phyloP scores from a whole-genome alignment of 2,329 filamentous ascomycete genomes.

The Tetracladium maxilliforme region DNA sequence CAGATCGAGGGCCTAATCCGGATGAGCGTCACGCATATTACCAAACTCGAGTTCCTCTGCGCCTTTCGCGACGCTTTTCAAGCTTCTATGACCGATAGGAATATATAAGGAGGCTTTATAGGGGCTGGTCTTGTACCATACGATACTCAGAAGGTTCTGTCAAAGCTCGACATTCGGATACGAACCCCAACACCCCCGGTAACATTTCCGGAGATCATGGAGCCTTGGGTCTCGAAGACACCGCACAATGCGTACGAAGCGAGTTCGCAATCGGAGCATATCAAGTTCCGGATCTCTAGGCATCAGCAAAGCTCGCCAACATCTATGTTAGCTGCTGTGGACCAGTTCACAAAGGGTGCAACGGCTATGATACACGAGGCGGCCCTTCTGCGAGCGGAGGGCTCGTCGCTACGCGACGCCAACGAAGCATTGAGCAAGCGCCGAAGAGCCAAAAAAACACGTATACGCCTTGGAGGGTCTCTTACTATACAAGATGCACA shows the following conservation, averaged over 20 bases:
- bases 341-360: slow-evolving; percentile 5
- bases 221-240: slow-evolving; percentile 7
- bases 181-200: slow-evolving; percentile 7
- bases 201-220: slow-evolving; percentile 2
- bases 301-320: slow-evolving; percentile 3
- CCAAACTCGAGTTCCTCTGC: slow-evolving; percentile 12
- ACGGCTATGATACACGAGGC: slow-evolving; percentile 4
- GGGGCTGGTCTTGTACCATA: no score
- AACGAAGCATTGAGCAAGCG: slow-evolving; percentile 7
- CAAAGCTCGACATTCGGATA: slow-evolving; percentile 2
- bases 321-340: no score
- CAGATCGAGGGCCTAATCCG: slow-evolving; percentile 14
- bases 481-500: slow-evolving; percentile 5
- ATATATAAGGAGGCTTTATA: no score
- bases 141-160: not conserved
- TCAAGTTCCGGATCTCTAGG: slow-evolving; percentile 4
- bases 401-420: slow-evolving; percentile 4
- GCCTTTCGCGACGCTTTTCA: no score
- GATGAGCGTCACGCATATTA: slow-evolving; percentile 14
- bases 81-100: no score
- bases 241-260: slow-evolving; percentile 5
- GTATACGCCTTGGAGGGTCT: slow-evolving; percentile 5
- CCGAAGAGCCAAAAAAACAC: slow-evolving; percentile 7
- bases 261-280: slow-evolving; percentile 5
- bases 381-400: slow-evolving; percentile 3